phyloP scores from a whole-genome alignment of 1,139 yeast species.

The Protomyces lactucae-debilis region DNA sequence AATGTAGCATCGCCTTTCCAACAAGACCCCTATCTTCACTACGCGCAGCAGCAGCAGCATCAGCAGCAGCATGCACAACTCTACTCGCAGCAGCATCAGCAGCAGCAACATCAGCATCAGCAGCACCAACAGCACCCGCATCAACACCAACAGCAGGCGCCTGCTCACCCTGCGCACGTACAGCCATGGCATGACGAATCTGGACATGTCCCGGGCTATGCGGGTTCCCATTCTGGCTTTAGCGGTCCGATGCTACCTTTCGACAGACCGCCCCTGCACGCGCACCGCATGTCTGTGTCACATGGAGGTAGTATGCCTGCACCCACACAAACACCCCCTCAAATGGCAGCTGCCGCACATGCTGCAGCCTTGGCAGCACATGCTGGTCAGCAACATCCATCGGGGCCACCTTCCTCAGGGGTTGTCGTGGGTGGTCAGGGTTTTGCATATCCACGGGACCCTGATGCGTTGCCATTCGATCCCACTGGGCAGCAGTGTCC shows the following conservation, averaged over 20 bases:
- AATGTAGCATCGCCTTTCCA: not conserved
- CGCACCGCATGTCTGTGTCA: not conserved
- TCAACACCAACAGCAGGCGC: not conserved
- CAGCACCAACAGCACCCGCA: not conserved
- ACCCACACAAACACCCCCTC: not conserved
- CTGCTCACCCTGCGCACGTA: not conserved
- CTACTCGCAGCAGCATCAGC: not conserved
- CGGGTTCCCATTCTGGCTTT: not conserved
- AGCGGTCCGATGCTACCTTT: not conserved
- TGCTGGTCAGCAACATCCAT: not conserved
- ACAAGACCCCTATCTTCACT: not conserved
- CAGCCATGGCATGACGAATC: not conserved
- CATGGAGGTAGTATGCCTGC: not conserved
- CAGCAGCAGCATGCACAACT: not conserved
- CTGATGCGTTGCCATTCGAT: conserved; percentile 35
- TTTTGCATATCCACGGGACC: not conserved
- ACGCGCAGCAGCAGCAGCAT: not conserved
- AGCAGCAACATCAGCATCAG: not conserved
- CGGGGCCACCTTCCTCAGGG: not conserved
- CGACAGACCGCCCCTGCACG: not conserved
- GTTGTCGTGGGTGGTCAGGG: not conserved
- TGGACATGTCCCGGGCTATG: not conserved
- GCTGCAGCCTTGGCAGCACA: not conserved
- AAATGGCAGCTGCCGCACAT: not conserved
- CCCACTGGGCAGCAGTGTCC: conserved; percentile 58